phyloP scores from a whole-genome alignment of 495 filamentous ascomycete genomes.

The Glonium stellatum region DNA sequence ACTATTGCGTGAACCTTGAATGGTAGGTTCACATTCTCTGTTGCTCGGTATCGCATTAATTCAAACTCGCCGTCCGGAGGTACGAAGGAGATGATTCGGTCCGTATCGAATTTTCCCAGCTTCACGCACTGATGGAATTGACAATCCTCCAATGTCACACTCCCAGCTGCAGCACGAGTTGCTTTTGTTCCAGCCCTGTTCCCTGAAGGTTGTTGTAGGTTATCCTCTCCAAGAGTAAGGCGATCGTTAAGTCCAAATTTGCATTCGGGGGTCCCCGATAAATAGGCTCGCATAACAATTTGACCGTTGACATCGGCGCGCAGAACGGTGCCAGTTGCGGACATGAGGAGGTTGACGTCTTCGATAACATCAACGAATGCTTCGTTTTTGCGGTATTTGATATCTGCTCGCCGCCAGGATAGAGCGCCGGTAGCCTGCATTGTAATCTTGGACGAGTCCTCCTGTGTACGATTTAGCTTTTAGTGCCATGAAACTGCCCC shows the following conservation, averaged over 20 bases:
- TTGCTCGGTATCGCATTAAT: constrained; percentile 98
- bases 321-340: constrained; percentile 86
- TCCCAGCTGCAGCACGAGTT: constrained; percentile 90
- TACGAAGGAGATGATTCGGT: constrained; percentile 96
- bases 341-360: constrained; percentile 98
- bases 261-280: constrained; percentile 94
- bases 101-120: constrained; percentile 91
- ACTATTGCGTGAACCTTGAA: constrained; percentile 99
- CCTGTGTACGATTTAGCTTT: constrained; percentile 33
- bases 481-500: background rate
- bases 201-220: constrained; percentile 56
- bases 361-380: constrained; percentile 99
- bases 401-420: constrained; percentile 92
- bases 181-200: constrained; percentile 71
- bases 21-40: constrained; percentile 97
- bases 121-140: constrained; percentile 99
- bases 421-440: constrained; percentile 98
- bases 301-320: constrained; percentile 96
- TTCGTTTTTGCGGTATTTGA: constrained; percentile 97
- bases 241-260: constrained; percentile 99
- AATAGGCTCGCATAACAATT: constrained; percentile 98
- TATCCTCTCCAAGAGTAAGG: constrained; percentile 77
- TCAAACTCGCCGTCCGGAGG: constrained; percentile 99
- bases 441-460: constrained; percentile 93
- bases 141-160: constrained; percentile 94